These are phyloP conservation scores for Chrysanthemum lavandulifolium DNA, from an alignment of 129 eudicot genomes.

Conservation along the genomic window DNA sequence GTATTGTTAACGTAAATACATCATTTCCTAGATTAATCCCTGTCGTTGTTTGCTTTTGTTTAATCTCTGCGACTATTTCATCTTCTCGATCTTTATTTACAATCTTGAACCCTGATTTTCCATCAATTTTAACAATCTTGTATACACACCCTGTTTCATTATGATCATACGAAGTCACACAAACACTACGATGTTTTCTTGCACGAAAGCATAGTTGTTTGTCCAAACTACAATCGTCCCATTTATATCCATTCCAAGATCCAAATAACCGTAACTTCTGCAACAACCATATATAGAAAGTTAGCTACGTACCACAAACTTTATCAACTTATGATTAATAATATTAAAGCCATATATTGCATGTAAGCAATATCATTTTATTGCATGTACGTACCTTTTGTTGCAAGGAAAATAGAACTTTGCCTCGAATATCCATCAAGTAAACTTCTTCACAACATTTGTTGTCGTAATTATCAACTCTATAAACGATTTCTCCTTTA, in stretches of 20 bases:
- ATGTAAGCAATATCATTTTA: not conserved
- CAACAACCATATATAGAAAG: slow-evolving; percentile 4
- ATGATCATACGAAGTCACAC: slow-evolving; percentile 37
- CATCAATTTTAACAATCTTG: slow-evolving; percentile 34
- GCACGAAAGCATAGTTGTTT: slow-evolving; percentile 51
- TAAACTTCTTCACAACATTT: slow-evolving; percentile 46
- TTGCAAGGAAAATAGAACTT: slow-evolving; percentile 49
- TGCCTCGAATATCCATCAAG: slow-evolving; percentile 60
- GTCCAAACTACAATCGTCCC: slow-evolving; percentile 30
- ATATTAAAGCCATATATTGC: no score
- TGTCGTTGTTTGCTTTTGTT: slow-evolving; percentile 45
- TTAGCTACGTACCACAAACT: no score
- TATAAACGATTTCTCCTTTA: slow-evolving; percentile 47
- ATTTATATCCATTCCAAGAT: slow-evolving; percentile 58
- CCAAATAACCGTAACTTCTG: slow-evolving; percentile 49
- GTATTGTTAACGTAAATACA: slow-evolving; percentile 59
- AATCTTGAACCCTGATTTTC: slow-evolving; percentile 43
- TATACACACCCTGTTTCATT: slow-evolving; percentile 26
- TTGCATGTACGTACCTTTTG: slow-evolving; percentile 47
- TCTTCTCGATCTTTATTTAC: slow-evolving; percentile 40
- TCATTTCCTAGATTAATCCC: slow-evolving; percentile 65
- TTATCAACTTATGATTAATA: no score
- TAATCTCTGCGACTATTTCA: slow-evolving; percentile 54
- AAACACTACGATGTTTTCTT: slow-evolving; percentile 27
- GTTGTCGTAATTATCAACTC: slow-evolving; percentile 63